Evolutionary conservation across 2,329 filamentous ascomycete genomes (phyloP), one percentile per base, ranked within the genome.

Genomic region (Periconia sp.): DNA sequence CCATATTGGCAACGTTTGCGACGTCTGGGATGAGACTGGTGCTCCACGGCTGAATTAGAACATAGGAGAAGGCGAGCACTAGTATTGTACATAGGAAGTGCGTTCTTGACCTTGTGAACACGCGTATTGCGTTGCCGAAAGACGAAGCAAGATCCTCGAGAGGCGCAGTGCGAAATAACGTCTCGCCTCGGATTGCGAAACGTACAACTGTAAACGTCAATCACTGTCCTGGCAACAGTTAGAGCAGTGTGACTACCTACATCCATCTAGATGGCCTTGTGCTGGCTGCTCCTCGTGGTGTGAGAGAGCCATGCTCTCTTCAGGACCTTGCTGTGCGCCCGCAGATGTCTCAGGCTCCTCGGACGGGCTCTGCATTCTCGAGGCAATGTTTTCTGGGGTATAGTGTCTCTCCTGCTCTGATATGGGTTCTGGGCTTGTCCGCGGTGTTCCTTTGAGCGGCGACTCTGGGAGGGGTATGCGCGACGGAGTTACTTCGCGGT

Each of bases 1-100:
- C 92, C 53, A 97, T 83, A 37, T 87, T 86, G 4, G 92, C 92
- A 17, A 96, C 87, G 68, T 95, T 96, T 65, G 96, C 87, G 12
- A 97, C 79, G 65, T 96, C 92, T 0, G 89, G 89, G 2, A 88
- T 86, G 1, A 88, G 82, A 10, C 78, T 84, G 25, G 81, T 78
- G 4, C 76, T 70, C 21, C 84, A 86, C 9, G 90, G 88, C 45
- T 87, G 79, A 56, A 89, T 68, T 16, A 86, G 73, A 6, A 83
- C 76, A 58, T 89, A 78, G 9, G 86, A 83, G 21, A 94, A 50
- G 5, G 94, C 60, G 3, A 80, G 75, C 37, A 86, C 68, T 13
- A 88, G 41, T 3, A 86, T 55, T 7, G 86, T 85, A 36, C 82
- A 67, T 17, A 89, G 64, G 8, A 88, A 75, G 37, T 85, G 89